These are phyloP conservation scores for Cichorium intybus DNA, from an alignment of 140 eudicot genomes.

Conservation along the genomic window DNA sequence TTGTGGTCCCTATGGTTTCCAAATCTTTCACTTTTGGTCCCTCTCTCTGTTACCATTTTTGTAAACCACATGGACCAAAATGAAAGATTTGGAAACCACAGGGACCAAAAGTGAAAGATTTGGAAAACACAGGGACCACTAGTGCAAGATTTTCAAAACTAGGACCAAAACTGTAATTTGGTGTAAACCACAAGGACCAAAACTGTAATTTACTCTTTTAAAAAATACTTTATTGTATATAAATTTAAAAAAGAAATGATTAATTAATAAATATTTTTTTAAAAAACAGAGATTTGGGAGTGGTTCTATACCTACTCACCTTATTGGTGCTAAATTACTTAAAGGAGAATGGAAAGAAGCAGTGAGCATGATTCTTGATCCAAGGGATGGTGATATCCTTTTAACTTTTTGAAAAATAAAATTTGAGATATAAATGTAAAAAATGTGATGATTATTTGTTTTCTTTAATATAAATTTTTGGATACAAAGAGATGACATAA, in stretches of 20 bases:
- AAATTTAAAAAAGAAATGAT: neutral
- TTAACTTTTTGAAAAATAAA: slow-evolving; percentile 8
- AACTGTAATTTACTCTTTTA: too few relatives aligned
- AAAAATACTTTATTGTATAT: neutral
- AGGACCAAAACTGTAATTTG: too few relatives aligned
- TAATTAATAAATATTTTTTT: slow-evolving; percentile 11
- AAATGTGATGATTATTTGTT: slow-evolving; percentile 4
- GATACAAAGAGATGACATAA: slow-evolving; percentile 74
- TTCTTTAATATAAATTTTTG: slow-evolving; percentile 41
- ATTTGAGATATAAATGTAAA: neutral
- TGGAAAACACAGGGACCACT: too few relatives aligned
- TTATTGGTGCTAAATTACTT: slow-evolving; percentile 78
- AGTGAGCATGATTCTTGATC: slow-evolving; percentile 87
- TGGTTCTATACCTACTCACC: slow-evolving; percentile 89
- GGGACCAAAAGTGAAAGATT: too few relatives aligned
- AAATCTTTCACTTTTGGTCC: too few relatives aligned
- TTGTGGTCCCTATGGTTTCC: too few relatives aligned
- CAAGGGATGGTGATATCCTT: slow-evolving; percentile 99
- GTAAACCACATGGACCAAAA: too few relatives aligned
- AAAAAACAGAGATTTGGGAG: slow-evolving; percentile 91
- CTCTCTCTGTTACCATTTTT: too few relatives aligned
- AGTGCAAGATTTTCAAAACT: too few relatives aligned
- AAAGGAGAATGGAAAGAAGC: slow-evolving; percentile 93
- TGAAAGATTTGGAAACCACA: too few relatives aligned
- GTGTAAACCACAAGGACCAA: too few relatives aligned